phyloP scores from a whole-genome alignment of 129 eudicot species.

The carrot (Daucus carota) region DH1_v3.0 NC_030383.2:7829001-7829500 shows the following conservation, averaged over 20 bases:
- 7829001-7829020: constrained; percentile 1
- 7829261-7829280: constrained; percentile 62
- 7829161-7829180: constrained; percentile 97
- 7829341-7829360: constrained; percentile 40
- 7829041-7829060: constrained; percentile 32
- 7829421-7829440: not conserved
- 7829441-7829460: not conserved
- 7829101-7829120: constrained; percentile 93
- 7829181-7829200: constrained; percentile 87
- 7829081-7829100: constrained; percentile 86
- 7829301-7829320: constrained; percentile 81
- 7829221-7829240: constrained; percentile 94
- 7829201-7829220: constrained; percentile 69
- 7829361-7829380: not conserved
- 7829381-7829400: not conserved
- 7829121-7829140: constrained; percentile 93
- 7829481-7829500: not conserved
- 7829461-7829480: not conserved
- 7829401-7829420: no score
- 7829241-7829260: constrained; percentile 74
- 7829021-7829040: not conserved
- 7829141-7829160: constrained; percentile 93
- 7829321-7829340: constrained; percentile 86
- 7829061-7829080: constrained; percentile 80
- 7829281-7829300: constrained; percentile 84